Evolutionary conservation across 2,329 filamentous ascomycete genomes (phyloP).

Genomic region (Penicillium oxalicum): DNA sequence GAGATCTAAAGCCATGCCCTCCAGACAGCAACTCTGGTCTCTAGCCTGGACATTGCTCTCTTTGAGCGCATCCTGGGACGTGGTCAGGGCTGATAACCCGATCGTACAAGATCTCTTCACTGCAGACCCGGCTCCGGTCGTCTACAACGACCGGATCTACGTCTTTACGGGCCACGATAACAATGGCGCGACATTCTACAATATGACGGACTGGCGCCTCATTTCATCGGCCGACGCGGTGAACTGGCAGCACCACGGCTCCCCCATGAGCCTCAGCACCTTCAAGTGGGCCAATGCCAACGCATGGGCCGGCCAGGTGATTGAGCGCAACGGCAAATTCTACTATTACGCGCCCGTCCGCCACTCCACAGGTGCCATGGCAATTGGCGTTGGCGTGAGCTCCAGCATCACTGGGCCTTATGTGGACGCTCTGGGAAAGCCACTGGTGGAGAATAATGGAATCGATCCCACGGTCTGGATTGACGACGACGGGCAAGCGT

Average conservation of each 20-base stretch:
- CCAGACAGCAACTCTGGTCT: too few relatives aligned
- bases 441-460: constrained; percentile 34
- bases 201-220: constrained; percentile 32
- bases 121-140: constrained; percentile 27
- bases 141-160: constrained; percentile 17
- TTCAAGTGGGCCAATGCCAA: constrained; percentile 32
- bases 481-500: constrained; percentile 41
- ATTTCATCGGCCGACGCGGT: constrained; percentile 32
- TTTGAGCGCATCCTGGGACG: too few relatives aligned
- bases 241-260: constrained; percentile 25
- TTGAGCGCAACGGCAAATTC: constrained; percentile 30
- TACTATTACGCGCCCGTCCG: constrained; percentile 22
- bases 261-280: constrained; percentile 19
- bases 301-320: constrained; percentile 33
- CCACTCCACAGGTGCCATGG: neutral
- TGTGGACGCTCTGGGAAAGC: constrained; percentile 6
- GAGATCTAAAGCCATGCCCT: too few relatives aligned
- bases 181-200: constrained; percentile 26
- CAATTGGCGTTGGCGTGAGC: neutral
- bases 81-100: constrained; percentile 11
- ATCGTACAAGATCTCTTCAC: constrained; percentile 21
- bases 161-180: neutral
- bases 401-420: neutral
- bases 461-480: constrained; percentile 28
- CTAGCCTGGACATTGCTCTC: too few relatives aligned